Evolutionary conservation across 176 grass and related monocot genomes (phyloP), one percentile per base, ranked within the genome.

Genomic region (Rhynchospora tenuis): DNA sequence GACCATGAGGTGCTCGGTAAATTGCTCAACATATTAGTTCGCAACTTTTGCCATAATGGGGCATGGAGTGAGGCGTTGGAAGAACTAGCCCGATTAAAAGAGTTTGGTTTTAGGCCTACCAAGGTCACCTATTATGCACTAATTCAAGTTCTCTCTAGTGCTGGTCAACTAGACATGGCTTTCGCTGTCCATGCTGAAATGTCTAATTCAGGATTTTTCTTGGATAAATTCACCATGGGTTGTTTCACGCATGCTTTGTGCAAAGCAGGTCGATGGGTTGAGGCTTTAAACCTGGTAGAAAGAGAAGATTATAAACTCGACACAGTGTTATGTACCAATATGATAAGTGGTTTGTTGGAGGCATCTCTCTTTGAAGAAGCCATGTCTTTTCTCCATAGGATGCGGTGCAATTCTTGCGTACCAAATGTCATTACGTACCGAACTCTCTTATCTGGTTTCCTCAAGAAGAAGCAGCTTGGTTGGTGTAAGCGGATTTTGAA

Each of bases 401-500:
- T 99, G 96, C 71, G 91, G 38, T 93, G 87, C 85, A 99, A 90
- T 72, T 95, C 88, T 8, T 99, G 85, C 69, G 62, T 99, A 59
- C 96, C 96, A 9, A 99, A 99, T 85, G 86, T 89, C 50, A 76
- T 99, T n/a, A 99, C 93, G 0, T 99, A 99, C 77, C 91, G 89
- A 73, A 99, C 91, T n/a, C 74, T 99, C 33, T 90, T 99, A 27
- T 88, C 89, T 29, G 96, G 93, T 24, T 93, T 99, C 85, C 58
- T 99, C 57, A 91, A 89, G 63, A 99, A 95, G 88, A 87, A 92
- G 65, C 91, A 99, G 60, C 82, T 99, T 86, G 96, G 96, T 50
- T 99, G 96, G 96, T 99, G 96, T 81, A 95, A 99, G 84, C 94
- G 96, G 88, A 91, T 95, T 78, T 81, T 99, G 45, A 99, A 93